Evolutionary conservation across 2,329 filamentous ascomycete genomes (phyloP), one percentile per base, ranked within the genome.

Genomic region (Cladorrhinum sp.): DNA sequence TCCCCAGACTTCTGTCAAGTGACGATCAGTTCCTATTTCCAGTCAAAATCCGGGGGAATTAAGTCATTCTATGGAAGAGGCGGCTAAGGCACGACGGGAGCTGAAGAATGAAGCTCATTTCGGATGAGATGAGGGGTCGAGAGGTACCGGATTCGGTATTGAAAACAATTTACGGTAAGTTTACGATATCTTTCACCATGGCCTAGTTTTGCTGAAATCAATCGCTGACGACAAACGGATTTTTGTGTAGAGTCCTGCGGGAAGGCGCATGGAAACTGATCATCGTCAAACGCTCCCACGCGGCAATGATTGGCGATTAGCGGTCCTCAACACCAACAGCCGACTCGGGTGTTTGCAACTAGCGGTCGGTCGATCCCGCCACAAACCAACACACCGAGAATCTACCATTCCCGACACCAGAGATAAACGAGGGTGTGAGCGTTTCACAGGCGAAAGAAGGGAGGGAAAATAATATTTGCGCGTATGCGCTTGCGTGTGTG

Each of bases 101-200:
- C 9, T 36, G 32, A 36, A 36, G 4, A 12, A 36, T 12, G 12
- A 32, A 12, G 10, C 32, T 16, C 32, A 36, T 12, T 36, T 36
- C 32, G 9, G 32, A 36, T 29, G 25, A 29, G 25, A 29, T 29
- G 25, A 29, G 25, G 25, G 25, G 25, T 29, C 25, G 25, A 29
- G 10, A 29, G 10, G 25, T 29, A 29, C 10, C 25, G 32, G 10
- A 16, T 16, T 16, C 3, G 10, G 32, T 48, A 56, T 24, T 24
- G 32, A 22, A n/a, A 41, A 32, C 22, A 25, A 49, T 24, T 38
- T 54, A 56, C 53, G 38, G 53, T 56, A 56, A 18, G 53, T 56
- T 36, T 56, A 56, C 53, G 16, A 20, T 4, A 27, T 25, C 32
- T 55, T 55, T 55, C 27, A 32, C 23, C 1, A 7, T 13, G 3